Base-by-base conservation (phyloP, 148 eudicot species). In the Cornus florida region DNA sequence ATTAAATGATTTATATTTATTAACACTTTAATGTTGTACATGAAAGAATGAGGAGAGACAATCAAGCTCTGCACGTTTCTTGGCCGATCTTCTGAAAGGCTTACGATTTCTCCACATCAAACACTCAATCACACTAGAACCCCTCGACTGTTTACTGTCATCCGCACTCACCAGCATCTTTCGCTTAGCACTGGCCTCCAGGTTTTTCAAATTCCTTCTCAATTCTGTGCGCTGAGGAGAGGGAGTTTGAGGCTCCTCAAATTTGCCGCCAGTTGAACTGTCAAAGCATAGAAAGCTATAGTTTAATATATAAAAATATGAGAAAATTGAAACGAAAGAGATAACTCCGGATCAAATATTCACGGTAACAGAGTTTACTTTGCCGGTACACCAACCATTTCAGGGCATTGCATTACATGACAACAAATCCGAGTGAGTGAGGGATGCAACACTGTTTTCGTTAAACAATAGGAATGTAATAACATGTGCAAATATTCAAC, bases 241-340 rank as follows among this genome's bases (percentile, higher is more conserved):
- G 0, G 99, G 99, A 53, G 99, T 97, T 75, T 94, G 92, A 20
- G 99, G 98, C 85, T 91, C 97, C 67, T 90, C 91, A 19, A 83
- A 84, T 79, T 91, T 92, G 32, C 78, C 62, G 67, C 88, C 85
- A 73, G 67, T 71, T 9, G 71, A 87, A 80, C 97, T 90, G 92
- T 38, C 60, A 19, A 78, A 67, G 57, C 35, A 41, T 56, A 7
- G 62, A 59, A 31, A 67, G 23, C 70, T 1, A 43, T 60, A 14
- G 28, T 11, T 24, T 5, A 65, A 69, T 10, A 20, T 7, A 64
- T 39, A 64, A 13, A 73, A 56, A 73, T 41, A 33, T 24, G 71
- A 23, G 39, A 56, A 32, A 6, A 23, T 35, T 6, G 6, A 13
- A 62, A 72, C 9, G 39, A 68, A 31, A 10, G 22, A 70, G 22